Base-by-base conservation (phyloP, 2,329 filamentous ascomycete species). In the Curvularia sp. region DNA sequence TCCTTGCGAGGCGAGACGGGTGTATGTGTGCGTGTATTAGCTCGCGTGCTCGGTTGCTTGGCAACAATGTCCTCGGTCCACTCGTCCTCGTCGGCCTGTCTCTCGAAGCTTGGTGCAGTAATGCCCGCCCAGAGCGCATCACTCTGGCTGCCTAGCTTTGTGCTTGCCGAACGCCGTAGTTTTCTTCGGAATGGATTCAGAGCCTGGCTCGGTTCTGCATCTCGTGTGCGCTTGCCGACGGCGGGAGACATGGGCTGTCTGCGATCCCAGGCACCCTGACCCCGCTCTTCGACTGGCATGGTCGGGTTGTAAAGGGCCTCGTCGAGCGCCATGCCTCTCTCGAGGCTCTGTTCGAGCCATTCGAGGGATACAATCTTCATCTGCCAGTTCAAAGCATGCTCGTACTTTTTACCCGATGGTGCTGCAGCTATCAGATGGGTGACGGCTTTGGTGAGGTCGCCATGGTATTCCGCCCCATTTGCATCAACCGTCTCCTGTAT, bases 91-190 rank as follows among this genome's bases (percentile, higher is more conserved):
- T 68, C 59, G 32, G 58, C 62, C 41, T 61, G 67, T 43, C 52
- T 66, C 18, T 73, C 67, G 46, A 71, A 65, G 53, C 70, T 68
- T 7, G 62, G 71, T 42, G 70, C 87, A 23, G 95, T 84, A 58
- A 99, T 96, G 68, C 96, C 92, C 5, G 89, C 89, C 94, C 94
- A 98, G n/a, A 98, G 84, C 27, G 87, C 88, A 68, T 93, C 88
- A 65, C 88, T 89, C 70, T 97, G 93, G 49, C 84, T 90, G 57
- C 84, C 88, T 30, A 98, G 80, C 74, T 92, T 94, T 72, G 89
- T 88, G 76, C 93, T 97, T 21, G 93, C 91, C 5, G 91, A 93
- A 69, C 93, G 90, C 65, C 95, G 87, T 65, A 99, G 79, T 79
- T 97, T 98, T 65, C 93, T 86, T 61, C 87, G 86, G 25, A 67